Conservation (phyloP, 371 early-diverging fungal species). For the Entomophthora muscae region DNA sequence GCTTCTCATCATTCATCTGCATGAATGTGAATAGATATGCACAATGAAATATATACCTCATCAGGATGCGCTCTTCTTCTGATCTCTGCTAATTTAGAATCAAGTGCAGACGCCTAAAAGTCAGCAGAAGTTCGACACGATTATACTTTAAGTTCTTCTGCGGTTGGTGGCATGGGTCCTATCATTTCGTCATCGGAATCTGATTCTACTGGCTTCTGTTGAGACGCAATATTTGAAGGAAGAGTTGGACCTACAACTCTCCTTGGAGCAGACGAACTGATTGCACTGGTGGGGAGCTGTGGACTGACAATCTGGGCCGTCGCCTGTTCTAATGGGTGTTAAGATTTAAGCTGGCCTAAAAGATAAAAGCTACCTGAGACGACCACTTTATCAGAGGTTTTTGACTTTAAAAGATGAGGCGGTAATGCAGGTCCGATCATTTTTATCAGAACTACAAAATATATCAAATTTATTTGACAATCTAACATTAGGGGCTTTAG, state of each 20-base stretch:
- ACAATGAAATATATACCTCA: slow-evolving; percentile 16
- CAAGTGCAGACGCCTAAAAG: slow-evolving; percentile 12
- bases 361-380: too few species aligned
- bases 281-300: too few species aligned
- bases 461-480: too few species aligned
- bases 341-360: too few species aligned
- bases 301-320: too few species aligned
- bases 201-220: not conserved
- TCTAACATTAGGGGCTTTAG: too few species aligned
- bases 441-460: too few species aligned
- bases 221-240: not conserved
- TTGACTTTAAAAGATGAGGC: too few species aligned
- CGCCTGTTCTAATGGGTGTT: too few species aligned
- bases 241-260: not conserved
- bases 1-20: slow-evolving; percentile 17
- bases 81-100: slow-evolving; percentile 14
- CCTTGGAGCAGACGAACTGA: too few species aligned
- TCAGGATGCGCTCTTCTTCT: slow-evolving; percentile 15
- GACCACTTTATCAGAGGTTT: too few species aligned
- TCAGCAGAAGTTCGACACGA: slow-evolving; percentile 12
- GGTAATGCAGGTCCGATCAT: too few species aligned
- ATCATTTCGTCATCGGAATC: slow-evolving; percentile 27
- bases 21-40: not conserved
- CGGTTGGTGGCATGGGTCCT: slow-evolving; percentile 28
- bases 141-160: slow-evolving; percentile 19